These are phyloP conservation scores for Coriolopsis trogii DNA, from an alignment of 1,284 basidiomycete species.

Conservation along the genomic window DNA sequence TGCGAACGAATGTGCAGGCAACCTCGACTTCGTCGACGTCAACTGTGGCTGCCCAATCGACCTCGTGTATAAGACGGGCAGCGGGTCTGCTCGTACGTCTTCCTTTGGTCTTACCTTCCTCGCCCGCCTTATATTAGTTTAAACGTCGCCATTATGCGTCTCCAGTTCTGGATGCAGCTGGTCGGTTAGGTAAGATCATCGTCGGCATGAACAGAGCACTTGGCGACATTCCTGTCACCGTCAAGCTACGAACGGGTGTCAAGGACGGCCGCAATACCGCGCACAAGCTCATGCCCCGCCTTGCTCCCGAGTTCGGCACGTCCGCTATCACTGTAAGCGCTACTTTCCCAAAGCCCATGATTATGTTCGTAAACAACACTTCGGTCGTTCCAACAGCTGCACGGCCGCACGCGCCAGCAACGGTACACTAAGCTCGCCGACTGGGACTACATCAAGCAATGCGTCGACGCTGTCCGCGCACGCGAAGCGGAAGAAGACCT, in stretches of 20 bases:
- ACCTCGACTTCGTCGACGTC: slow-evolving; percentile 90
- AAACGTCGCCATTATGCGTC: slow-evolving; percentile 5
- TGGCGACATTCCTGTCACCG: slow-evolving; percentile 93
- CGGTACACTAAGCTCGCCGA: slow-evolving; percentile 88
- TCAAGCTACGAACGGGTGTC: slow-evolving; percentile 93
- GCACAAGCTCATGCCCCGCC: slow-evolving; percentile 89
- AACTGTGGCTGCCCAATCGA: slow-evolving; percentile 99
- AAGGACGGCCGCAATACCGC: slow-evolving; percentile 86
- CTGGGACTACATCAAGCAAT: slow-evolving; percentile 90
- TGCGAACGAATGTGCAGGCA: slow-evolving; percentile 62
- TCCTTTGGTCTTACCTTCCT: background rate
- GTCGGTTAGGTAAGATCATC: slow-evolving; percentile 84
- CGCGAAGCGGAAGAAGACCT: slow-evolving; percentile 77
- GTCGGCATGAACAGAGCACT: slow-evolving; percentile 92
- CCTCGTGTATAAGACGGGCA: slow-evolving; percentile 90
- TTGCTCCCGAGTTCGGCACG: slow-evolving; percentile 80
- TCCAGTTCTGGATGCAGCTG: slow-evolving; percentile 81
- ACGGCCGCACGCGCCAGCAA: slow-evolving; percentile 91
- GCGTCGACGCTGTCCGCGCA: slow-evolving; percentile 84
- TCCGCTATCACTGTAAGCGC: slow-evolving; percentile 80
- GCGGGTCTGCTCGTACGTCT: slow-evolving; percentile 80
- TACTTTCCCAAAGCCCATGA: too few relatives aligned
- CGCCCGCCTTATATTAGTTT: too few relatives aligned
- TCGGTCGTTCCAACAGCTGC: slow-evolving; percentile 72
- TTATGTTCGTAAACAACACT: background rate